Evolutionary conservation across 257 asterid genomes (phyloP).

Genomic region (Osmanthus fragrans): DNA sequence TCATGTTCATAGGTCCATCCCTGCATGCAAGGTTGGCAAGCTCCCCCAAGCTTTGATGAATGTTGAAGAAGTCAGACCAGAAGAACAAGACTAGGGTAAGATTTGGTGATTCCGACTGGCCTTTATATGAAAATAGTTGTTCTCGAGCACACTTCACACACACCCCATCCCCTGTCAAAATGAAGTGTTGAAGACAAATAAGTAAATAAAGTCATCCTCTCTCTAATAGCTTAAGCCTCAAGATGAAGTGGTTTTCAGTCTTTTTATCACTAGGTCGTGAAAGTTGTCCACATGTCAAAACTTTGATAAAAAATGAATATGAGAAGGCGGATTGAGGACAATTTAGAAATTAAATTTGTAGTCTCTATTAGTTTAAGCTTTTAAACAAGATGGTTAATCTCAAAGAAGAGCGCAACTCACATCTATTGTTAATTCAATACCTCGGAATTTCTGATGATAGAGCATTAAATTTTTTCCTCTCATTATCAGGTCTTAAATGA

Average conservation of each 20-base stretch:
- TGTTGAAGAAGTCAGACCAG: constrained; percentile 63
- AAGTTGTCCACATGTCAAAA: background rate
- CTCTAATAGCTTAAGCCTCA: background rate
- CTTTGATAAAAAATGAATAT: background rate
- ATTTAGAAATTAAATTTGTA: too few relatives aligned
- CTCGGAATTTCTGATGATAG: background rate
- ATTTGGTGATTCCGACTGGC: background rate
- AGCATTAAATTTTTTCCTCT: background rate
- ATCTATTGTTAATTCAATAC: background rate
- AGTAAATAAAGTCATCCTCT: too few relatives aligned
- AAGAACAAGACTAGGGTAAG: constrained; percentile 81
- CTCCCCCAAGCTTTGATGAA: too few relatives aligned
- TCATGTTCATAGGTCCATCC: too few relatives aligned
- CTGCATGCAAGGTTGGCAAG: too few relatives aligned
- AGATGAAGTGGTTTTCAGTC: background rate
- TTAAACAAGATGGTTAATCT: background rate
- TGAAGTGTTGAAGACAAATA: background rate
- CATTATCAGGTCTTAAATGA: constrained; percentile 60
- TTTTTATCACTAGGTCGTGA: background rate
- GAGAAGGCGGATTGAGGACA: background rate
- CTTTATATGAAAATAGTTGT: too few relatives aligned
- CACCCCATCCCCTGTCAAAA: background rate
- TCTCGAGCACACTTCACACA: background rate
- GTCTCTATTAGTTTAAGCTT: background rate
- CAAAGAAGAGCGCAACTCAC: background rate